Evolutionary conservation across 2,329 filamentous ascomycete genomes (phyloP), one percentile per base, ranked within the genome.

Genomic region (Venturiaceae sp.): DNA sequence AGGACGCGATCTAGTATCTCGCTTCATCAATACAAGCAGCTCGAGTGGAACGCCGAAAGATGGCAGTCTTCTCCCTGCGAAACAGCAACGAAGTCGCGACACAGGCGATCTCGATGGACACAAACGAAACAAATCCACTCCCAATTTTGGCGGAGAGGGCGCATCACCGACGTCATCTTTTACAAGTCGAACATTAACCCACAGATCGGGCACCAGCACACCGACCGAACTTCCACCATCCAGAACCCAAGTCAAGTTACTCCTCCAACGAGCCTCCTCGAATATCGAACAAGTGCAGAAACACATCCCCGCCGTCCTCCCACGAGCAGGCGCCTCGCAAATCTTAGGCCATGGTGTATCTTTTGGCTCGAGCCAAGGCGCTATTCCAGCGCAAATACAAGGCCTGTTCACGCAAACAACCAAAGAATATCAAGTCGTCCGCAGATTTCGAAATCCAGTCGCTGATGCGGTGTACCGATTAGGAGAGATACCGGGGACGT

Each of bases 161-260:
- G 23, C 47, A 60, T 66, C 63, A 65, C 66, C n/a, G 66, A 52
- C 30, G 44, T 47, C 14, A 33, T 56, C 47, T 8, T 32, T 50
- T 26, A 30, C 44, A 14, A 50, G 23, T 30, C 55, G 53, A 21
- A 60, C 55, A 26, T 46, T n/a, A 28, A 21, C 44, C 3, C 39
- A 30, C 13, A 8, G n/a, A 47, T 72, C 70, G 13, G 71, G 71
- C n/a, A 66, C 71, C 11, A 66, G 69, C 67, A 65, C 75, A 62
- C 65, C 72, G 65, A 71, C 67, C n/a, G 54, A 41, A 21, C 62
- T 73, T 34, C 62, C 71, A 63, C 62, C 75, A 65, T 88, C 84
- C 57, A 80, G 87, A 14, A 88, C 85, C 1, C 86, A 90, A 70
- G 86, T 90, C 68, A 90, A 90, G 66, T 75, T 90, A 14, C 86